Evolutionary conservation across 2,329 filamentous ascomycete species (phyloP), one percentile per base, ranked within the genome.

Genomic region (Exophiala sp.): DNA sequence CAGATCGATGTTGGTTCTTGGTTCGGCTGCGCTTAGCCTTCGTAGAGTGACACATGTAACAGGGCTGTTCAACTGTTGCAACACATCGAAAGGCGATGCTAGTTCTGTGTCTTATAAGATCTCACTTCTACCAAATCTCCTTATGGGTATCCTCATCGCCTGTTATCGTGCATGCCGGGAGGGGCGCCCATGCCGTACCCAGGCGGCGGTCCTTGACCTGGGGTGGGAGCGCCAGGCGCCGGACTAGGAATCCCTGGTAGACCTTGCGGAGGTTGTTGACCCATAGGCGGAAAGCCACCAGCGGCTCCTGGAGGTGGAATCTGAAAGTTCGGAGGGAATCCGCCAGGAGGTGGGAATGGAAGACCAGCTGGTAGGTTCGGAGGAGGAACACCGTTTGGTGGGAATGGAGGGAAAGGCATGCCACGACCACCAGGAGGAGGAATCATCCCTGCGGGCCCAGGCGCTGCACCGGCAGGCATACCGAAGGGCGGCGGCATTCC

Each of bases 401-500:
- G 79, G 58, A 83, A 78, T 38, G 74, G 79, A 45, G 74, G 74
- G 49, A 70, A 67, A 1, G 68, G 68, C 66, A 77, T 74, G 58
- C 79, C 79, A 62, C 78, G 75, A 51, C 76, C 78, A 55, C 76
- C 79, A 39, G 82, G 81, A 55, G 79, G 82, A 68, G 81, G 76
- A 47, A 61, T 74, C 65, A 76, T 68, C 59, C 55, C 55, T 38
- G 69, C 74, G 44, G 64, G 64, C 5, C 61, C 59, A 40, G 71
- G 71, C 29, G 67, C 63, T 34, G 63, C 33, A 65, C 69, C 71
- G 35, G 69, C 69, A 52, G 77, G 75, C 58, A 76, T 72, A 52
- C 78, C 79, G 64, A 85, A 86, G 21, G 82, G 82, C 41, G 83
- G 83, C 58, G 74, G 73, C 55, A 78, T 68, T 38, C 69, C 65